Evolutionary conservation across 2,329 filamentous ascomycete genomes (phyloP), one percentile per base, ranked within the genome.

Genomic region (Colletotrichum sidae): DNA sequence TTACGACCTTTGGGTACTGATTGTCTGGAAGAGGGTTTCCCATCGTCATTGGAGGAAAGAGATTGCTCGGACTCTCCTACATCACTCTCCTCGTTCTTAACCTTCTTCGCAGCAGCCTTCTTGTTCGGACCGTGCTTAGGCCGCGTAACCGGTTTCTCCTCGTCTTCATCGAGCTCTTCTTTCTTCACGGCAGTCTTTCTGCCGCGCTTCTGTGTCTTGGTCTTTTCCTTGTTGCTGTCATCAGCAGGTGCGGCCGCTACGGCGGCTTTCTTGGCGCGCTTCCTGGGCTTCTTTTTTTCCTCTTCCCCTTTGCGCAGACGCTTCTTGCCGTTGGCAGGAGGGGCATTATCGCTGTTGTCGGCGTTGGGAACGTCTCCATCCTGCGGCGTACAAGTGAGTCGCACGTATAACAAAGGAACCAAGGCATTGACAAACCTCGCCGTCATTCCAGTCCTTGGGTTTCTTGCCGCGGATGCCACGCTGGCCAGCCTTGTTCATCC

Each of bases 401-500:
- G 25, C 25, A 25, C 25, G 25, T 25, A 4, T 15, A 15, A n/a
- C 44, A 46, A 25, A 7, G 25, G n/a, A 17, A 46, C 25, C 25
- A 25, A 25, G 25, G 25, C 25, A 25, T 25, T 35, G 10, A 45
- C 8, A 13, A 35, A 65, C 67, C 13, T 72, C 68, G 10, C 67
- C 61, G 5, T 68, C 70, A 15, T 75, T 71, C 44, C 57, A 65
- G 17, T 59, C 65, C 54, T 74, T 73, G 50, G 70, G 69, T 58
- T 74, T 73, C 67, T 75, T 76, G 17, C 80, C 75, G 63, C 87
- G 88, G 73, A 91, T 92, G 33, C 91, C 90, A 65, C 80, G 84
- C 71, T 84, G 81, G 13, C 91, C 91, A 4, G 87, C 89, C 17
- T 86, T 83, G 74, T 96, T 96, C 79, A 88, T 86, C 73, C 92